Evolutionary conservation across 139 green algal species (phyloP), one percentile per base, ranked within the genome.

Genomic region (Micromonas pusilla): DNA sequence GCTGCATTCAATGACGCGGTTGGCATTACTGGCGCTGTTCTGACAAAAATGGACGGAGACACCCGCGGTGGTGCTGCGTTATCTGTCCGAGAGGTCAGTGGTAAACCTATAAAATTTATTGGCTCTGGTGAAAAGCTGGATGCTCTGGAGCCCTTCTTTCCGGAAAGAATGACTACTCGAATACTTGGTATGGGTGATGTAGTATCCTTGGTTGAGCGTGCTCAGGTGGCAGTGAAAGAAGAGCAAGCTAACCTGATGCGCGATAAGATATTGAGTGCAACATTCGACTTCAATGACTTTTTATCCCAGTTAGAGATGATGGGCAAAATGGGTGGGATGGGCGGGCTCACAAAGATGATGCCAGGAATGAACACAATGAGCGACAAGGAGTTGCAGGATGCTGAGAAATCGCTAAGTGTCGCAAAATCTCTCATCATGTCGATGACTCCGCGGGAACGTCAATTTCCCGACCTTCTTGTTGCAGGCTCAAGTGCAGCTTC

Each of bases 231-330:
- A 5, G 91, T 98, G 52, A 92, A 92, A 60, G 86, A 74, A 34
- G 79, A 84, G 68, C 80, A 87, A 19, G 79, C 74, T 13, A 73
- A 91, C 70, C 76, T 37, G 28, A 79, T 91, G 70, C 79, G 88
- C 71, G 85, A 93, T 77, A 89, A 88, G 20, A 89, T 97, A 76
- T 86, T 95, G 86, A 72, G 84, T n/a, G 83, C 88, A 71, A 96
- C 97, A 79, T 98, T 98, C 83, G 95, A 99, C 88, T 98, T 97
- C 88, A 96, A 98, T 83, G 95, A 99, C 86, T 98, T 98, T 73
- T 70, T 99, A 33, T 86, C 94, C 74, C 95, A 99, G 85, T 95
- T 85, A 80, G 89, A 96, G 82, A 92, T 91, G 84, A 90, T 99
- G 76, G 90, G 87, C 62, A 89, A 91, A 77, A 98, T 99, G 93